Conservation (phyloP, 768 basidiomycete species). For the Phaeotremella skinneri region DNA sequence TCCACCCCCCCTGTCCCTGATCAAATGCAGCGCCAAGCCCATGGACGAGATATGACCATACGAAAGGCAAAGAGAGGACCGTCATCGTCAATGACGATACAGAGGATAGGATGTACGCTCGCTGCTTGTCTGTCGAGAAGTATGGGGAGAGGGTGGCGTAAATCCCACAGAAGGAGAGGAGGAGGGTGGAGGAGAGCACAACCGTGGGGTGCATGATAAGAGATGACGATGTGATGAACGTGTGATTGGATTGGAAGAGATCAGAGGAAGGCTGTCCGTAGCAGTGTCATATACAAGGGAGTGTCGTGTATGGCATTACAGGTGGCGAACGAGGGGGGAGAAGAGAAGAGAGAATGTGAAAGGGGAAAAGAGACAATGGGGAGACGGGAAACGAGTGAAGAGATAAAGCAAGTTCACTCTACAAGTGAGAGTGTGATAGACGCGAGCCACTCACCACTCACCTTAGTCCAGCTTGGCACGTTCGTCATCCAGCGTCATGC, state of each 20-base stretch:
- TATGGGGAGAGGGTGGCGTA: conserved; percentile 50
- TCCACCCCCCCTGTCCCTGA: conserved; percentile 32
- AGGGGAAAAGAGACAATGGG: neutral
- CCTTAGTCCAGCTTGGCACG: conserved; percentile 1
- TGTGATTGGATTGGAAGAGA: neutral
- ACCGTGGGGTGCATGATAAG: neutral
- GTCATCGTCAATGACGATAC: conserved; percentile 55
- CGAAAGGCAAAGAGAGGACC: conserved; percentile 54
- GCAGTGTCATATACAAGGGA: too few relatives aligned
- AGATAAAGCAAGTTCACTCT: too few relatives aligned
- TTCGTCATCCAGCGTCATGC: neutral
- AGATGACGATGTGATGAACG: neutral
- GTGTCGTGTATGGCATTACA: too few relatives aligned
- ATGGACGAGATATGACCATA: conserved; percentile 43
- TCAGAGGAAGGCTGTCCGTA: too few relatives aligned
- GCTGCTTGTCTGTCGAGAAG: conserved; percentile 54
- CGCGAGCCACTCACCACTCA: too few relatives aligned
- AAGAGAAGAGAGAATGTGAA: too few relatives aligned
- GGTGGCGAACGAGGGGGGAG: too few relatives aligned
- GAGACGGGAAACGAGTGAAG: neutral
- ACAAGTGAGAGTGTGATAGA: neutral
- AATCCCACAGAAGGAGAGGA: neutral
- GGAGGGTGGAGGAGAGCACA: neutral
- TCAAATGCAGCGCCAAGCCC: conserved; percentile 45
- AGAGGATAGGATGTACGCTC: conserved; percentile 58